Evolutionary conservation across 805 yeast genomes (phyloP), one percentile per base, ranked within the genome.

Genomic region (Lipomyces sp.): DNA sequence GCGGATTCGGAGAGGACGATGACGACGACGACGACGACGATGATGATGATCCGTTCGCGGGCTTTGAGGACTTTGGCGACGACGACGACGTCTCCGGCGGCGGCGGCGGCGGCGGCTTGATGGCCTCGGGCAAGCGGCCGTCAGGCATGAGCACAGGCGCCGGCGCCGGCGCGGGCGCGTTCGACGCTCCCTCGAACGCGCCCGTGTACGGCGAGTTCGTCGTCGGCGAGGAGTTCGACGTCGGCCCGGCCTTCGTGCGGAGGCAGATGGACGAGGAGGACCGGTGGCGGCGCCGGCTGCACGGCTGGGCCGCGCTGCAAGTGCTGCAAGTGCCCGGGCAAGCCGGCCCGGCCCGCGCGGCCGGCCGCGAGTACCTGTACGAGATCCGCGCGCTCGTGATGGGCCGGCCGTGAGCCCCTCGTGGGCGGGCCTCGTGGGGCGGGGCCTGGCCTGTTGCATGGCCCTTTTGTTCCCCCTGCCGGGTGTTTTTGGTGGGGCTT

Each of bases 21-120:
- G 35, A 81, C 66, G 48, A 75, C 68, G 43, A 76, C 66, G 61
- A 81, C 75, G 56, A 76, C 73, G 45, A 72, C 63, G 44, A 80
- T 70, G 53, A 54, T n/a, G 58, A 55, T 11, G 59, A 55, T 38
- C 58, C 58, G 22, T 55, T 55, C 34, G 59, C 47, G 3, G 59
- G 54, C 13, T 38, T 55, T 22, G 59, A 49, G 14, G 59, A 55
- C 23, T 40, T 43, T 11, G 43, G 29, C 21, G 61, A 53, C 29
- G 51, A 47, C 44, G 40, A 41, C 11, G 44, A 32, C 23, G 6
- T 34, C 38, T 11, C 22, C 38, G 10, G 19, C 38, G 11, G 19
- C 11, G 11, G 38, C 38, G 19, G 22, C 22, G 19, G 29, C 29
- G 29, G 10, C 10, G 29, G 29, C 29, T 6, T 5, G 39, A 7